Base-by-base conservation (phyloP, 148 eudicot species). In the Vaccinium myrtillus region DNA sequence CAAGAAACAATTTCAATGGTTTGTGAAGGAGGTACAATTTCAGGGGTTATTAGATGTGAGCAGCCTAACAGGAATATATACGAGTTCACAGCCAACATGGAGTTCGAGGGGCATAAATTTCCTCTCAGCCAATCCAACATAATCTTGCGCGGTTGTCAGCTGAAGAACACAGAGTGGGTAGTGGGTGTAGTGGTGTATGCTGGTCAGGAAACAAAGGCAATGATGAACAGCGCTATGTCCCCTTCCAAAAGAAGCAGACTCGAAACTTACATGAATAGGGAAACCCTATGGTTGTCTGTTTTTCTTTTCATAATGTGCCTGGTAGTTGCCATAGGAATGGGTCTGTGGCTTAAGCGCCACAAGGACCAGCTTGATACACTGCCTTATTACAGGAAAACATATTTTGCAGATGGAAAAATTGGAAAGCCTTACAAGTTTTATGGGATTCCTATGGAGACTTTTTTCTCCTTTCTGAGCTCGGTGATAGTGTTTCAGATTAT, bases 161-260 rank as follows among this genome's bases (percentile, higher is more conserved):
- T 96, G 84, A 96, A 96, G 89, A 96, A 96, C 87, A 96, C 99
- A 36, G 98, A 91, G 71, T 96, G 97, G 98, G 94, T 89, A 51
- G 87, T 94, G 84, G 99, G 99, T 78, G 95, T 96, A 46, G 97
- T 92, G 63, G 98, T 96, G 63, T 96, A 96, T 90, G 97, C 98
- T 85, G 99, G 99, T 82, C 98, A 96, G 90, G 99, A 96, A 85
- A 96, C 99, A 56, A 96, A 96, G 91, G 99, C 99, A 74, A 94
- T 96, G 99, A 82, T 96, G 86, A 96, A 96, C 85, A 96, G 98
- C 87, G 97, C 99, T 13, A 93, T 92, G 67, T 92, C 97, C 49
- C 93, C 99, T 81, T 89, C 97, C 50, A 96, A 94, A 89, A 90
- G 99, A 91, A 96, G 98, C 92, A 94, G 92, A 85, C 87, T 96